phyloP scores from a whole-genome alignment of 2,329 filamentous ascomycete genomes.

The Cyphellophora attinorum region DNA sequence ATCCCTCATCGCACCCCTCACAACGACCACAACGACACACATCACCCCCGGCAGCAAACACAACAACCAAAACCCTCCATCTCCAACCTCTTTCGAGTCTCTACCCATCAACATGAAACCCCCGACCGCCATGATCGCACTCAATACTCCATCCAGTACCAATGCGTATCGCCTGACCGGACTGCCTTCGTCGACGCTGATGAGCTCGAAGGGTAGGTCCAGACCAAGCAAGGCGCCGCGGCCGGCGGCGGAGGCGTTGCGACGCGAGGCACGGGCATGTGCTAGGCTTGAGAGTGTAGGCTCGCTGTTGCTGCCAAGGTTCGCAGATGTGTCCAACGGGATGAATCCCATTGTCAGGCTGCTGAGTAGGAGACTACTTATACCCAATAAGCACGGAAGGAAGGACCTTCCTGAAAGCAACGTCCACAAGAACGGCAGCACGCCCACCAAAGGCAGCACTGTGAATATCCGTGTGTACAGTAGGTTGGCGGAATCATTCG shows the following conservation, averaged over 20 bases:
- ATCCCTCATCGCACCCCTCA: slow-evolving; percentile 15
- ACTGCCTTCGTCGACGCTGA: slow-evolving; percentile 4
- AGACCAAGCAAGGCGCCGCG: neutral
- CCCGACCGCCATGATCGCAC: slow-evolving; percentile 10
- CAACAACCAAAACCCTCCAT: slow-evolving; percentile 17
- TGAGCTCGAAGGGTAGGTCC: neutral
- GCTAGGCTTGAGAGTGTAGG: slow-evolving; percentile 2
- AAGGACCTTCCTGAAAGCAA: slow-evolving; percentile 9
- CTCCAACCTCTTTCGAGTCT: slow-evolving; percentile 8
- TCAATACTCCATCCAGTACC: slow-evolving; percentile 12
- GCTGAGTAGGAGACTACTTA: slow-evolving; percentile 15
- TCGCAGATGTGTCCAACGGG: slow-evolving; percentile 1
- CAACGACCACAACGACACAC: slow-evolving; percentile 13
- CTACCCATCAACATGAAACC: slow-evolving; percentile 4
- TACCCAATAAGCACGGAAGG: slow-evolving; percentile 13
- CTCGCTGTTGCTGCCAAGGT: neutral
- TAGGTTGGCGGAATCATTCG: slow-evolving; percentile 10
- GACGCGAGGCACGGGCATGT: slow-evolving; percentile 1
- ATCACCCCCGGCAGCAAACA: slow-evolving; percentile 15
- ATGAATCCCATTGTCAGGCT: slow-evolving; percentile 16
- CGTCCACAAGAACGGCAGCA: slow-evolving; percentile 14
- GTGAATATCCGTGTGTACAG: slow-evolving; percentile 16
- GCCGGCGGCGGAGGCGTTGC: neutral
- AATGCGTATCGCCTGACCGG: slow-evolving; percentile 12
- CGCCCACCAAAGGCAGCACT: slow-evolving; percentile 12